Conservation (phyloP, 352 stramenopile species). For the Thalassiosira mediterranea region DNA sequence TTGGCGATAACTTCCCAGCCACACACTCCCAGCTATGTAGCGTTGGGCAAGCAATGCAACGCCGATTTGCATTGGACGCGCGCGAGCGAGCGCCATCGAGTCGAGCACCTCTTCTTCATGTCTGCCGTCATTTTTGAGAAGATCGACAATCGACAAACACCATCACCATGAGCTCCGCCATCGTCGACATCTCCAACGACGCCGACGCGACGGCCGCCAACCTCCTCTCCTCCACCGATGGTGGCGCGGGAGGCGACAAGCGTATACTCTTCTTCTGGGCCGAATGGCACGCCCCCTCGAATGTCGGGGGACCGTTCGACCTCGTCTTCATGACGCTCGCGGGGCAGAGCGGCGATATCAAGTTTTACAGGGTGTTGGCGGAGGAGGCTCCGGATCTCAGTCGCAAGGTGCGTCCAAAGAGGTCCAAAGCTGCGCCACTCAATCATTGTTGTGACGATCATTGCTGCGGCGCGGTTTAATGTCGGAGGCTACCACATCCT, state of each 20-base stretch:
- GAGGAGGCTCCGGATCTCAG: conserved; percentile 53
- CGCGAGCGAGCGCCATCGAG: too few relatives aligned
- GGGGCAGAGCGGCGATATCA: not conserved
- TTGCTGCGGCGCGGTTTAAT: too few relatives aligned
- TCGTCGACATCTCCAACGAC: conserved; percentile 43
- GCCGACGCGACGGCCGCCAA: conserved; percentile 20
- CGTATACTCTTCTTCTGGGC: conserved; percentile 74
- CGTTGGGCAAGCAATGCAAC: too few relatives aligned
- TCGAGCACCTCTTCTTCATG: too few relatives aligned
- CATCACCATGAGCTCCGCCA: conserved; percentile 22
- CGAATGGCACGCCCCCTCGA: conserved; percentile 71
- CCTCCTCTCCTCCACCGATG: conserved; percentile 8
- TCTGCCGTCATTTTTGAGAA: too few relatives aligned
- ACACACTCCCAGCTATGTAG: too few relatives aligned
- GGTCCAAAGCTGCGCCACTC: not conserved
- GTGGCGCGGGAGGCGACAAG: conserved; percentile 51
- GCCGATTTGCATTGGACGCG: too few relatives aligned
- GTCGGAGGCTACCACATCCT: too few relatives aligned
- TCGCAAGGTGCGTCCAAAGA: conserved; percentile 35
- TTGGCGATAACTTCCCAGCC: too few relatives aligned
- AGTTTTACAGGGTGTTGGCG: conserved; percentile 57
- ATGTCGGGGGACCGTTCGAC: conserved; percentile 45
- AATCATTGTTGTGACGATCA: too few relatives aligned
- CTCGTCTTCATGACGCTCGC: conserved; percentile 57
- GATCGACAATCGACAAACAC: not conserved